Conservation (phyloP, 2,329 filamentous ascomycete genomes). For the Cordyceps fumosorosea region DNA sequence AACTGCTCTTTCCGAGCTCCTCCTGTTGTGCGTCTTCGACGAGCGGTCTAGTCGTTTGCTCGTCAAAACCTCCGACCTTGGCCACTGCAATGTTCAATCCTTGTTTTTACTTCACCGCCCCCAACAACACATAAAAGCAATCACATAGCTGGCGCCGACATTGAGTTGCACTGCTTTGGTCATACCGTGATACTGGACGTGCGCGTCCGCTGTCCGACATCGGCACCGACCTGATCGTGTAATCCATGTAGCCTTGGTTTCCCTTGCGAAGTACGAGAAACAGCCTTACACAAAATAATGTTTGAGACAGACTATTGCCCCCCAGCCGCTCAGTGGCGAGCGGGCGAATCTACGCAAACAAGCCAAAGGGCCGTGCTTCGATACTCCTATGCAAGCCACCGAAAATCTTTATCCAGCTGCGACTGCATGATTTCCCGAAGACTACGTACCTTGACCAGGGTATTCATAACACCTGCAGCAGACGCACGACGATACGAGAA, state of each 20-base stretch:
- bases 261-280: not conserved
- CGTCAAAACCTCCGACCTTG: not conserved
- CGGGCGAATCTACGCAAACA: not conserved
- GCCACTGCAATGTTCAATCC: not conserved
- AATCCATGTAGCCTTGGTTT: not conserved
- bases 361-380: not conserved
- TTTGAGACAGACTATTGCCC: constrained; percentile 2
- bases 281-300: not conserved
- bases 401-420: not conserved
- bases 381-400: not conserved
- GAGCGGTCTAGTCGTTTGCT: not conserved
- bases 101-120: constrained; percentile 2
- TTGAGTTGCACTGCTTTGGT: constrained; percentile 2
- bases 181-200: not conserved
- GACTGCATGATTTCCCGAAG: not conserved
- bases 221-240: not conserved
- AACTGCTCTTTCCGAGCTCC: not conserved
- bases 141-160: constrained; percentile 2
- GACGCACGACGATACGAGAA: not conserved
- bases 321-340: not conserved
- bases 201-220: not conserved
- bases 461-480: not conserved
- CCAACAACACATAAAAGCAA: constrained; percentile 1
- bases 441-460: not conserved
- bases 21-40: not conserved